A percentile compares a stretch with the other conserved stretches of the same genome.
phyloP scores from a whole-genome alignment of 306 rosid genomes.

The Delonix regia region DNA sequence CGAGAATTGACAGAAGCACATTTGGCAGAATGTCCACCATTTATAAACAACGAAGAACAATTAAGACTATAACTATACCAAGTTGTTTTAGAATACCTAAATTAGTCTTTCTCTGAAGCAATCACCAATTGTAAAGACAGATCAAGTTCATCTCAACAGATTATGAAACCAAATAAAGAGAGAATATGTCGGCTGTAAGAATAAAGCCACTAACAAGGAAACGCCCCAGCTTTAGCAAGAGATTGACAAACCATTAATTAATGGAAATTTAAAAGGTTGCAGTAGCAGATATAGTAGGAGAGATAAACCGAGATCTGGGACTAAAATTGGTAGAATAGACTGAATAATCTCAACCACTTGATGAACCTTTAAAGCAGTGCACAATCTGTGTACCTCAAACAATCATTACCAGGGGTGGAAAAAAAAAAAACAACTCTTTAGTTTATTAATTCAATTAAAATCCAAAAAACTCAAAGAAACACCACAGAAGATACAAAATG shows the following conservation, averaged over 20 bases:
- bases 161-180: not conserved
- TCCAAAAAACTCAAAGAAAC: slow-evolving; percentile 6
- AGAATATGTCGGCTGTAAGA: not conserved
- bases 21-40: slow-evolving; percentile 27
- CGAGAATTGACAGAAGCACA: slow-evolving; percentile 26
- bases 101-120: slow-evolving; percentile 18
- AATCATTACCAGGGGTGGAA: not conserved
- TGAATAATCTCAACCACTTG: slow-evolving; percentile 30
- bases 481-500: not conserved
- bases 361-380: not conserved
- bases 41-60: slow-evolving; percentile 24
- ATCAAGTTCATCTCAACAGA: slow-evolving; percentile 40
- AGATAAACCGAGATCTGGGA: slow-evolving; percentile 50
- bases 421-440: not conserved
- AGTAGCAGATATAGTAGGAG: slow-evolving; percentile 6
- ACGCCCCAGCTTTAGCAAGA: not conserved
- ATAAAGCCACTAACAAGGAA: not conserved
- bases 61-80: not conserved
- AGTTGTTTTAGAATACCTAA: not conserved
- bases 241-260: not conserved
- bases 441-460: slow-evolving; percentile 10
- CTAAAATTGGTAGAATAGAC: slow-evolving; percentile 13
- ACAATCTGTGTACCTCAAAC: not conserved
- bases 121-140: slow-evolving; percentile 33
- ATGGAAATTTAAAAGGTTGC: slow-evolving; percentile 8